Evolutionary conservation across 2,329 filamentous ascomycete genomes (phyloP).

Genomic region (Calonectria ilicicola): DNA sequence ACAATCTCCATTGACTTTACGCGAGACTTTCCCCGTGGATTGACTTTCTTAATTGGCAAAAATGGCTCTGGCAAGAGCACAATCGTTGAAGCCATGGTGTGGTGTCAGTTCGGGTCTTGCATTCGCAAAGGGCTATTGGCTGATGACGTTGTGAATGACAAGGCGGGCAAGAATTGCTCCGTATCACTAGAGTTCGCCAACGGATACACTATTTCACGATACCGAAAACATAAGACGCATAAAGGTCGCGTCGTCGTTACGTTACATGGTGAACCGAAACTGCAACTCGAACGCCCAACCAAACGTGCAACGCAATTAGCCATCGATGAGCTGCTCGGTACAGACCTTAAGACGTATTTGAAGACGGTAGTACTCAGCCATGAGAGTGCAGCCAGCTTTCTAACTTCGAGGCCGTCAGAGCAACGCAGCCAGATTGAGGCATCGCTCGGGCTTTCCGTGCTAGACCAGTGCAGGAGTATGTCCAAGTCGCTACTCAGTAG

Average conservation of each 20-base stretch:
- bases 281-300: constrained; percentile 23
- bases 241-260: constrained; percentile 30
- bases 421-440: constrained; percentile 29
- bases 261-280: constrained; percentile 22
- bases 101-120: constrained; percentile 26
- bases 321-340: constrained; percentile 35
- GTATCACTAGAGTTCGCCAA: constrained; percentile 36
- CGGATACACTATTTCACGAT: constrained; percentile 30
- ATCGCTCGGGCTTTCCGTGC: constrained; percentile 32
- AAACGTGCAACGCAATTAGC: constrained; percentile 24
- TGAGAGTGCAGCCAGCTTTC: constrained; percentile 34
- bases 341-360: constrained; percentile 30
- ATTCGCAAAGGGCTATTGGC: constrained; percentile 26
- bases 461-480: constrained; percentile 24
- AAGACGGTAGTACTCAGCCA: constrained; percentile 33
- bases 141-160: constrained; percentile 36
- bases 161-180: constrained; percentile 30
- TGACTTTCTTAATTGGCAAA: constrained; percentile 31
- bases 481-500: constrained; percentile 19
- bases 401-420: constrained; percentile 25
- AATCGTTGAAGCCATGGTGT: background rate
- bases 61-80: constrained; percentile 32
- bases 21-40: constrained; percentile 25
- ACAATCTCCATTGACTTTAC: constrained; percentile 28
- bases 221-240: constrained; percentile 31